phyloP scores from a whole-genome alignment of 2,329 filamentous ascomycete species.

The Davidsoniella australis region DNA sequence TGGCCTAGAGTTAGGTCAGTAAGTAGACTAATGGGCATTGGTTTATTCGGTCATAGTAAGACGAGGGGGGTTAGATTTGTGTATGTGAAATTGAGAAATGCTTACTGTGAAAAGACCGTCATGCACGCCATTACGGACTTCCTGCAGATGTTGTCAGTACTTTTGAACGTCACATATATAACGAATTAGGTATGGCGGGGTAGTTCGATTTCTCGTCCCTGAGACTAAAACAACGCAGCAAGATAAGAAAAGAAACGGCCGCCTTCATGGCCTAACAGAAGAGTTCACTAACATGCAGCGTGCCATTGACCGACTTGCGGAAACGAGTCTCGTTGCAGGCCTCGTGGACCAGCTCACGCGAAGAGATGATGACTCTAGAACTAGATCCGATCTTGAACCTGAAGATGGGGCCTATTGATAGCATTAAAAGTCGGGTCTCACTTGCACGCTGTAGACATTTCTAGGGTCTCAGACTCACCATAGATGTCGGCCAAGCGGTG shows the following conservation, averaged over 20 bases:
- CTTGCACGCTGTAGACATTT: too few species aligned
- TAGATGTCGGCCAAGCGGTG: conserved; percentile 44
- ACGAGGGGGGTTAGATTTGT: conserved; percentile 6
- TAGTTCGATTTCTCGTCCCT: background rate
- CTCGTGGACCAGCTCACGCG: conserved; percentile 41
- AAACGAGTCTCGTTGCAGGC: conserved; percentile 51
- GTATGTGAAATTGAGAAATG: background rate
- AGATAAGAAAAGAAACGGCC: conserved; percentile 6
- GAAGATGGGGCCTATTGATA: conserved; percentile 37
- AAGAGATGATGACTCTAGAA: conserved; percentile 33
- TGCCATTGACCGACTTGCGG: conserved; percentile 34
- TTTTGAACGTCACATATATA: background rate
- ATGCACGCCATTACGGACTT: conserved; percentile 42
- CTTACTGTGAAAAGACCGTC: conserved; percentile 51
- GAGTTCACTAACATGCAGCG: conserved; percentile 22
- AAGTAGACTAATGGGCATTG: background rate
- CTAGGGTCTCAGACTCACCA: conserved; percentile 26
- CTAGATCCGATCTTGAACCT: conserved; percentile 33
- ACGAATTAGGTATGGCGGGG: background rate
- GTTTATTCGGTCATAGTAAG: too few species aligned
- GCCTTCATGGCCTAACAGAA: too few species aligned
- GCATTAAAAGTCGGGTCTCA: background rate
- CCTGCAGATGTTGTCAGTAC: conserved; percentile 14
- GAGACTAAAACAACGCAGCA: background rate
- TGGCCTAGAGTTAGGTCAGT: conserved; percentile 21